Evolutionary conservation across 2,329 filamentous ascomycete genomes (phyloP).

Genomic region (Cladophialophora bantiana): DNA sequence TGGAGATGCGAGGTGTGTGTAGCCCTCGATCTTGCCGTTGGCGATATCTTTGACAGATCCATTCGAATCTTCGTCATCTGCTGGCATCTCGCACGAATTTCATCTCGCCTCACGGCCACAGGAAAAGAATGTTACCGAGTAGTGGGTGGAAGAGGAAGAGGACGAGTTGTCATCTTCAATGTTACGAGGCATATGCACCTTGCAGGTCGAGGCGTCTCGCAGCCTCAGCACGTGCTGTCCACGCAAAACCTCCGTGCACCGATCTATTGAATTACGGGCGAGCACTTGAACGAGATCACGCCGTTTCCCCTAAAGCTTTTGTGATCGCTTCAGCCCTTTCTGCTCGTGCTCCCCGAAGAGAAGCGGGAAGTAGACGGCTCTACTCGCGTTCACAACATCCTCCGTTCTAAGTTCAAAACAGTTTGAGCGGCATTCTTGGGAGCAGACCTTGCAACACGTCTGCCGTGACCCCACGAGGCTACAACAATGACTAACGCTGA

Average conservation of each 20-base stretch:
- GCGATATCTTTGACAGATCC: constrained; percentile 25
- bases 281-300: neutral
- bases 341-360: too few relatives aligned
- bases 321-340: too few relatives aligned
- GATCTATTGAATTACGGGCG: neutral
- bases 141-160: neutral
- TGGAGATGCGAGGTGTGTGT: constrained; percentile 25
- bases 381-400: neutral
- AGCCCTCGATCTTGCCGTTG: constrained; percentile 33
- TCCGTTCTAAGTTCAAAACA: neutral
- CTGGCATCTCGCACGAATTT: constrained; percentile 37
- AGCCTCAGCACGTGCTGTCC: neutral
- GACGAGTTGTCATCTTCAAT: constrained; percentile 1
- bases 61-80: constrained; percentile 37
- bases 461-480: neutral
- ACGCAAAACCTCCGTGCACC: neutral
- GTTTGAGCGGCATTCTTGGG: neutral
- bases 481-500: neutral
- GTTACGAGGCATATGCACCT: neutral
- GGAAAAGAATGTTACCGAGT: neutral
- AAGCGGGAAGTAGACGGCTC: neutral
- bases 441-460: neutral
- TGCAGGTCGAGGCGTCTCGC: neutral
- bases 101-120: constrained; percentile 28
- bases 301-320: neutral